These are phyloP conservation scores for Myrica gale DNA, from an alignment of 306 rosid species.

Conservation along the genomic window DNA sequence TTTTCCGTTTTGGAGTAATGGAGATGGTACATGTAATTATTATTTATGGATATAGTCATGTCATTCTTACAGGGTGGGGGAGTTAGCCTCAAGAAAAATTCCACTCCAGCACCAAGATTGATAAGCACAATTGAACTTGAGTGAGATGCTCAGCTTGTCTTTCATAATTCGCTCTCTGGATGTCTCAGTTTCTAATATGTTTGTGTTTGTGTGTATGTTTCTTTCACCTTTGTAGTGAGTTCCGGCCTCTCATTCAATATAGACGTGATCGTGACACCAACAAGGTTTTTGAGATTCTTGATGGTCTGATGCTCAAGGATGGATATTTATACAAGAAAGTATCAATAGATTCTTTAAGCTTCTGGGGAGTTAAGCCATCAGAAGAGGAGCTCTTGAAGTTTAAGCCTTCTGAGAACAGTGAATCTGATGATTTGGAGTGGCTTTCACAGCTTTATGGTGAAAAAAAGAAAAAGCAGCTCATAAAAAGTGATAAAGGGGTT, in stretches of 20 bases:
- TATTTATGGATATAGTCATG: slow-evolving; percentile 18
- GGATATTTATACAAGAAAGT: slow-evolving; percentile 86
- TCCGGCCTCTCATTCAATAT: slow-evolving; percentile 76
- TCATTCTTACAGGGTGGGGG: slow-evolving; percentile 76
- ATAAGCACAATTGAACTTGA: slow-evolving; percentile 90
- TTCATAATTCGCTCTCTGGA: background rate
- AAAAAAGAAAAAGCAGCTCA: slow-evolving; percentile 48
- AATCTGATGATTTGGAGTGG: slow-evolving; percentile 73
- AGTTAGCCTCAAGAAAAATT: slow-evolving; percentile 47
- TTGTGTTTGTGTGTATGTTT: slow-evolving; percentile 11
- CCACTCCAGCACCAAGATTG: slow-evolving; percentile 77
- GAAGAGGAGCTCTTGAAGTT: slow-evolving; percentile 83
- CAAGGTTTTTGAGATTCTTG: slow-evolving; percentile 62
- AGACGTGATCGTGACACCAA: slow-evolving; percentile 77
- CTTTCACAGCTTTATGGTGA: slow-evolving; percentile 86
- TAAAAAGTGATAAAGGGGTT: slow-evolving; percentile 50
- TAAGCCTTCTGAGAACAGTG: slow-evolving; percentile 57
- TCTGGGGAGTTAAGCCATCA: slow-evolving; percentile 79
- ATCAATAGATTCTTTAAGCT: slow-evolving; percentile 71
- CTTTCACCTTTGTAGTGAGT: slow-evolving; percentile 52
- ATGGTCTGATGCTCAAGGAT: slow-evolving; percentile 76
- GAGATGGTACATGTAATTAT: background rate
- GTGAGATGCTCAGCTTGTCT: slow-evolving; percentile 41
- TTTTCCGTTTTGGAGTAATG: background rate
- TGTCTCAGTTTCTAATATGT: slow-evolving; percentile 17